Conservation (phyloP, 129 eudicot genomes). For the Pittosporum tobira region DNA sequence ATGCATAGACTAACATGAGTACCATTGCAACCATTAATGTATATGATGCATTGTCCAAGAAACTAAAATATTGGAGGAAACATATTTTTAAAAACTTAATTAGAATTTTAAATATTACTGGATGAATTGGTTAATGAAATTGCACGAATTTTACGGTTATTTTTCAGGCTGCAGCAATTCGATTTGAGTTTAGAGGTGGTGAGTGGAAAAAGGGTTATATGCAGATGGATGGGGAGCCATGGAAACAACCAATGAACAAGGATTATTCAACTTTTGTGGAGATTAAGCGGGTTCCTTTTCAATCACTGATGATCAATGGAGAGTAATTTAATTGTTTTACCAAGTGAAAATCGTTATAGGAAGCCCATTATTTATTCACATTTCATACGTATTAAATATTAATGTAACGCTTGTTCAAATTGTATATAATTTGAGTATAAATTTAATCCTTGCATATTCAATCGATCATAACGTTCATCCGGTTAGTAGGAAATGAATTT, state of each 20-base stretch:
- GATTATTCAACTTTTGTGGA: slow-evolving; percentile 69
- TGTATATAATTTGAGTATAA: no score
- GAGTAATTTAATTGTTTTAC: slow-evolving; percentile 9
- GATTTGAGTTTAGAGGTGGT: slow-evolving; percentile 82
- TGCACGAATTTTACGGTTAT: no score
- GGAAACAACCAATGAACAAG: slow-evolving; percentile 75
- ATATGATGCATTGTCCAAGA: no score
- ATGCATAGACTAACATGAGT: no score
- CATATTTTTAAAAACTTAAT: no score
- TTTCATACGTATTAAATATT: background rate
- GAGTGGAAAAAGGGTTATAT: slow-evolving; percentile 63
- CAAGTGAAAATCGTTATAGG: background rate
- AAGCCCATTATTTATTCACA: background rate
- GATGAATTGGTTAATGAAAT: no score
- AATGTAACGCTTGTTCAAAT: background rate
- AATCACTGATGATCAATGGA: slow-evolving; percentile 57
- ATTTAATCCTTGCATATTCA: no score
- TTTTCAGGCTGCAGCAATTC: slow-evolving; percentile 60
- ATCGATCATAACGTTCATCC: no score
- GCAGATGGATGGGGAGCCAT: slow-evolving; percentile 95
- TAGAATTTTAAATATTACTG: no score
- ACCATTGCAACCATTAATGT: no score
- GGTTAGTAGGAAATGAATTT: no score
- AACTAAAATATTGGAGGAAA: no score
- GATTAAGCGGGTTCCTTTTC: slow-evolving; percentile 55